A percentile compares a stretch with the other conserved stretches of the same genome.
phyloP scores from a whole-genome alignment of 2,329 filamentous ascomycete species.

The Colletotrichum gloeosporioides region DNA sequence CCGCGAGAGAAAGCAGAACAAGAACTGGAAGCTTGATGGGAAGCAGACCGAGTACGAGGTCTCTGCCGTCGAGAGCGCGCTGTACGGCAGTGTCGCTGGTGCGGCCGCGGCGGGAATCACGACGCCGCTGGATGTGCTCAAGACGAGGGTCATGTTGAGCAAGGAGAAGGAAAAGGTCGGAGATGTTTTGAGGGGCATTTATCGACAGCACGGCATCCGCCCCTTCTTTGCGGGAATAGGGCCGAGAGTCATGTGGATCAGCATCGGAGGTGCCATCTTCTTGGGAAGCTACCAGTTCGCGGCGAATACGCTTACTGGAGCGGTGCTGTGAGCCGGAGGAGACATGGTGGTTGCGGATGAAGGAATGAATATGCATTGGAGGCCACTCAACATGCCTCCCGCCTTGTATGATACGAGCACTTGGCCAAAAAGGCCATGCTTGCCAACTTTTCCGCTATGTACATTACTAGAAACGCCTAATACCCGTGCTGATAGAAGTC shows the following conservation, averaged over 20 bases:
- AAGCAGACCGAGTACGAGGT: conserved; percentile 46
- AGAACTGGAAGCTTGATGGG: not conserved
- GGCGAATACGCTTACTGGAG: conserved; percentile 71
- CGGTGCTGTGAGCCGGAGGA: not conserved
- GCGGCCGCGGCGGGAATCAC: conserved; percentile 87
- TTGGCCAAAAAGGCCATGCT: not conserved
- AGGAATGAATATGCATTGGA: not conserved
- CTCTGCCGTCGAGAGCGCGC: conserved; percentile 77
- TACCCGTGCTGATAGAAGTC: conserved; percentile 14
- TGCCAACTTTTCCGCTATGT: conserved; percentile 19
- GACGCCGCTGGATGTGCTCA: conserved; percentile 93
- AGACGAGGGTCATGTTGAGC: conserved; percentile 95
- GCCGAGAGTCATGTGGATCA: conserved; percentile 93
- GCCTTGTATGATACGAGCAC: conserved; percentile 13
- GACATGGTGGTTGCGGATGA: not conserved
- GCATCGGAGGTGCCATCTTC: conserved; percentile 92
- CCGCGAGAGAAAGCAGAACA: conserved; percentile 37
- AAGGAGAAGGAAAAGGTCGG: conserved; percentile 66
- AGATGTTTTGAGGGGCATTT: conserved; percentile 68
- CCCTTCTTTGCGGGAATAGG: conserved; percentile 80
- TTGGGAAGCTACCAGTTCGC: conserved; percentile 92
- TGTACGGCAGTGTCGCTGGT: conserved; percentile 85
- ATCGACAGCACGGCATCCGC: conserved; percentile 65
- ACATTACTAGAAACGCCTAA: conserved; percentile 19
- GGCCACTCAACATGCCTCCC: not conserved